Conservation (phyloP, 768 basidiomycete species). For the Crassisporium funariophilum region DNA sequence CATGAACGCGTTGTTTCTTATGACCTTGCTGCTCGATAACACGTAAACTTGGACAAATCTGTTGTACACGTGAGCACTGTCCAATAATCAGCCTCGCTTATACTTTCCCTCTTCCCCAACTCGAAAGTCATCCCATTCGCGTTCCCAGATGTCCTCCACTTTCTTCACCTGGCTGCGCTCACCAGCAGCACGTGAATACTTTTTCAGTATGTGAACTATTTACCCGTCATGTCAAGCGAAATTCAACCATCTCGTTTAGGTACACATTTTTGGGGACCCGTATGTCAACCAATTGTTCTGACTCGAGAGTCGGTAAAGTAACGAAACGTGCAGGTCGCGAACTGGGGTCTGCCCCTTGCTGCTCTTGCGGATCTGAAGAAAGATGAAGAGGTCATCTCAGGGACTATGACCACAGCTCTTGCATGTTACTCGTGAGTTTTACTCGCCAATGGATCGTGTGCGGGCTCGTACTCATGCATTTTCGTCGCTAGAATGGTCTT, state of each 20-base stretch:
- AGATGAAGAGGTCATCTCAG: slow-evolving; percentile 96
- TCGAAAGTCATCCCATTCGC: too few species aligned
- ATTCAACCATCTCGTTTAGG: slow-evolving; percentile 50
- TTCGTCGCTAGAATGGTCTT: slow-evolving; percentile 64
- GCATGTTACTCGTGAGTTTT: slow-evolving; percentile 86
- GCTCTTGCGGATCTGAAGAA: slow-evolving; percentile 89
- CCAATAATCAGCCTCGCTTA: slow-evolving; percentile 2
- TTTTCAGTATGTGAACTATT: slow-evolving; percentile 73
- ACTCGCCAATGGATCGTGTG: slow-evolving; percentile 7
- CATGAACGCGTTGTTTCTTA: background rate
- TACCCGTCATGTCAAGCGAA: slow-evolving; percentile 1
- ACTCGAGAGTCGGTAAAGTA: slow-evolving; percentile 13
- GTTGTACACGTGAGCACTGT: slow-evolving; percentile 16
- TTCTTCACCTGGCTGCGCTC: slow-evolving; percentile 91
- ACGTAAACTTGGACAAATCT: slow-evolving; percentile 23
- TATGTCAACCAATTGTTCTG: slow-evolving; percentile 43
- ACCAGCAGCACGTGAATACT: slow-evolving; percentile 90
- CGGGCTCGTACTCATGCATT: slow-evolving; percentile 7
- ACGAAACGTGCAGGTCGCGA: slow-evolving; percentile 72
- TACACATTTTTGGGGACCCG: slow-evolving; percentile 98
- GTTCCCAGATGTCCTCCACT: slow-evolving; percentile 68
- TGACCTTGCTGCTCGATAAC: slow-evolving; percentile 1
- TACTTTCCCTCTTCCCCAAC: slow-evolving; percentile 18
- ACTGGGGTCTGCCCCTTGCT: slow-evolving; percentile 97
- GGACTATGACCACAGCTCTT: slow-evolving; percentile 93